These are phyloP conservation scores for Candida morakotiae DNA, from an alignment of 805 yeast species.

Conservation along the genomic window DNA sequence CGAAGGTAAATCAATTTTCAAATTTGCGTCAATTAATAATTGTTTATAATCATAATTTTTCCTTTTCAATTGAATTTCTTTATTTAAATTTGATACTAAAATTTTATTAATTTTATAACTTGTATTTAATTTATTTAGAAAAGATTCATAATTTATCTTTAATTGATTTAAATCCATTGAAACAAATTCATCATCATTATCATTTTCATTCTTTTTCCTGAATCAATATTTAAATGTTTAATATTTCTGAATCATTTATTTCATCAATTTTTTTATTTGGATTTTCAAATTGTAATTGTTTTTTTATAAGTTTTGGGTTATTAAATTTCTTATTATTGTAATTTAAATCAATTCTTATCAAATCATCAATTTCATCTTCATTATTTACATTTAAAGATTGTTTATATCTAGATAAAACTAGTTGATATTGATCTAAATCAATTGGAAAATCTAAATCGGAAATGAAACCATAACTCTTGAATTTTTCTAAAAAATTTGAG, in stretches of 20 bases:
- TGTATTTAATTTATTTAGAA: slow-evolving; percentile 33
- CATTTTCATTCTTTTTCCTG: too few species aligned
- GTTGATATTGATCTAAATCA: slow-evolving; percentile 28
- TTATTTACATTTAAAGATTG: slow-evolving; percentile 9
- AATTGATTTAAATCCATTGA: slow-evolving; percentile 12
- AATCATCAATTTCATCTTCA: slow-evolving; percentile 5
- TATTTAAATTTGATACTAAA: slow-evolving; percentile 24
- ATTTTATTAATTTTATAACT: slow-evolving; percentile 35
- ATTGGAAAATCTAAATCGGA: slow-evolving; percentile 23
- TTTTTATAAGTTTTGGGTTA: slow-evolving; percentile 8
- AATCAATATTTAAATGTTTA: slow-evolving; percentile 4
- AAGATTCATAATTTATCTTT: slow-evolving; percentile 19
- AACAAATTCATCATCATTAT: slow-evolving; percentile 14
- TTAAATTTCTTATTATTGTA: slow-evolving; percentile 6
- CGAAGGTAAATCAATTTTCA: slow-evolving; percentile 32
- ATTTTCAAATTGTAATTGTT: slow-evolving; percentile 8
- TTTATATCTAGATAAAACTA: slow-evolving; percentile 33
- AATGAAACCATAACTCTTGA: slow-evolving; percentile 10
- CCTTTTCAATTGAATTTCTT: slow-evolving; percentile 26
- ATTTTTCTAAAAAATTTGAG: slow-evolving; percentile 21
- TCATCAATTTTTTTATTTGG: slow-evolving; percentile 1
- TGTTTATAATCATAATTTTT: slow-evolving; percentile 40
- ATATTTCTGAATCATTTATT: slow-evolving; percentile 4
- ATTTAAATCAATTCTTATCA: too few species aligned
- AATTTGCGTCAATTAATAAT: slow-evolving; percentile 39